These are phyloP conservation scores for Tylopilus sp. DNA, from an alignment of 1,284 basidiomycete species.

Conservation along the genomic window DNA sequence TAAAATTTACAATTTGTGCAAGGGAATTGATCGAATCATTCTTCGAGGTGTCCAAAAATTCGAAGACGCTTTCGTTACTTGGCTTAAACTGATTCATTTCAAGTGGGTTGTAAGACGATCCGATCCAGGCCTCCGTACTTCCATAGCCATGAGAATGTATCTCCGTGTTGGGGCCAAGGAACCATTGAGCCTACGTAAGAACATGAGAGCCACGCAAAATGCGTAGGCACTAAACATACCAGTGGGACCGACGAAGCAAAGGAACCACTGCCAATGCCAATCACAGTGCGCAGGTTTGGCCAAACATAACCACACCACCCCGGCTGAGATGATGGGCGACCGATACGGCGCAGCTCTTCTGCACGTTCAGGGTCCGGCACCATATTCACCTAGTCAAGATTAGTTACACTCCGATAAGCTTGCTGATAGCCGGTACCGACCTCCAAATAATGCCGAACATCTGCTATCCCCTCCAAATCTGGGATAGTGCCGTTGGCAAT, in stretches of 20 bases:
- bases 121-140: constrained; percentile 9
- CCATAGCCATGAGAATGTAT: constrained; percentile 8
- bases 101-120: constrained; percentile 6
- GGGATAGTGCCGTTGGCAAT: constrained; percentile 14
- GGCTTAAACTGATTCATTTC: constrained; percentile 13
- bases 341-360: constrained; percentile 17
- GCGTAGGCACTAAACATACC: neutral
- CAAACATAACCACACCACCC: constrained; percentile 19
- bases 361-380: constrained; percentile 19
- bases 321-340: constrained; percentile 14
- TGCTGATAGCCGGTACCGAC: neutral
- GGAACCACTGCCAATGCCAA: constrained; percentile 6
- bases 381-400: constrained; percentile 9
- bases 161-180: constrained; percentile 9
- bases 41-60: constrained; percentile 18
- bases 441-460: constrained; percentile 12
- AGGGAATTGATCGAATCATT: constrained; percentile 5
- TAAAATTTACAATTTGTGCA: constrained; percentile 10
- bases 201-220: neutral
- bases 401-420: neutral
- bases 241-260: constrained; percentile 11
- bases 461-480: constrained; percentile 7
- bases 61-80: constrained; percentile 7
- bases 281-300: constrained; percentile 14
- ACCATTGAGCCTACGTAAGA: constrained; percentile 8